These are phyloP conservation scores for Megacollybia marginata DNA, from an alignment of 768 basidiomycete species.

Conservation along the genomic window DNA sequence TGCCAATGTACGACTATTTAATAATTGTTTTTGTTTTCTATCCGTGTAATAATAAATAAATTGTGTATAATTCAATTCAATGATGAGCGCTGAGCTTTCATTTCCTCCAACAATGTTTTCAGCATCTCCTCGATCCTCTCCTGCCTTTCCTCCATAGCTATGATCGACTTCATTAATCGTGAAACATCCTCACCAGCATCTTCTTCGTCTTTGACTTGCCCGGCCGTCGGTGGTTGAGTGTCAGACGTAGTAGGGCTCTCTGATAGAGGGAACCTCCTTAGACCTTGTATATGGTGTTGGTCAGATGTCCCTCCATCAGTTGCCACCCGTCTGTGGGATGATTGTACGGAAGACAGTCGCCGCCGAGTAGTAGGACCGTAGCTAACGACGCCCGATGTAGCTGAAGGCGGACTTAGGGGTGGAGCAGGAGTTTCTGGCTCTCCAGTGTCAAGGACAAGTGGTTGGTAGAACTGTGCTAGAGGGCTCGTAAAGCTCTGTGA, in stretches of 20 bases:
- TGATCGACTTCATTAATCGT: constrained; percentile 16
- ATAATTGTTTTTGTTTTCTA: too few species aligned
- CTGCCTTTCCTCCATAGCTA: constrained; percentile 36
- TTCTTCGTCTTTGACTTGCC: constrained; percentile 16
- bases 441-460: constrained; percentile 49
- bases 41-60: too few species aligned
- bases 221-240: constrained; percentile 13
- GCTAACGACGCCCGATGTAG: constrained; percentile 19
- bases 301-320: constrained; percentile 13
- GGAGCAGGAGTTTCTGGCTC: constrained; percentile 17
- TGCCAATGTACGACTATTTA: too few species aligned
- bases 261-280: constrained; percentile 5
- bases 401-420: constrained; percentile 8
- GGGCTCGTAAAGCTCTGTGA: constrained; percentile 47
- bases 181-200: constrained; percentile 3
- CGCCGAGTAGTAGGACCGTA: constrained; percentile 38
- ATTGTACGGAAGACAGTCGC: constrained; percentile 28
- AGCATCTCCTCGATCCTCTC: constrained; percentile 39
- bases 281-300: constrained; percentile 4
- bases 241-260: constrained; percentile 11
- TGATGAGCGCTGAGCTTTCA: background rate
- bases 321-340: constrained; percentile 8
- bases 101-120: constrained; percentile 20
- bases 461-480: constrained; percentile 69
- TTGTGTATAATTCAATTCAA: too few species aligned